Percentiles rank a stretch among this genome's conserved stretches.
Evolutionary conservation across 768 basidiomycete species (phyloP).

Genomic region (Calocybe indica): DNA sequence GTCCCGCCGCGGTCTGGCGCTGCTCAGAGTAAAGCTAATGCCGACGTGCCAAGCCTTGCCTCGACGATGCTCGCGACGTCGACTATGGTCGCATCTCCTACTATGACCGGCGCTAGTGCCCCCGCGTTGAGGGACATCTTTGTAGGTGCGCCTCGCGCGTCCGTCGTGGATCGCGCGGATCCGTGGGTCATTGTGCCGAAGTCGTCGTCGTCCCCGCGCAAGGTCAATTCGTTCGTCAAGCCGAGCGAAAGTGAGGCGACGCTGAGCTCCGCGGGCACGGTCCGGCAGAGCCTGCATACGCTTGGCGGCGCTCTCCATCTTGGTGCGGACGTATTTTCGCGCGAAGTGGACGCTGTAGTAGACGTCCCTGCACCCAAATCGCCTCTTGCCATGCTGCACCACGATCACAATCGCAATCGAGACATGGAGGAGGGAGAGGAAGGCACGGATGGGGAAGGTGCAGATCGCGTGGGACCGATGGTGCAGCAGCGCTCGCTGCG

Average conservation of each 20-base stretch:
- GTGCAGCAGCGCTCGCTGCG: slow-evolving; percentile 56
- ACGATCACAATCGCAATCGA: slow-evolving; percentile 10
- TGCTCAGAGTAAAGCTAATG: neutral
- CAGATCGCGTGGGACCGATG: slow-evolving; percentile 44
- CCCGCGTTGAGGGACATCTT: slow-evolving; percentile 79
- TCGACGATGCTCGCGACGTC: neutral
- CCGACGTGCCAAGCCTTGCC: no score
- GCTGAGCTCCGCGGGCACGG: neutral
- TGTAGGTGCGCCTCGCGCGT: slow-evolving; percentile 70
- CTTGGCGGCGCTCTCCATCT: slow-evolving; percentile 9
- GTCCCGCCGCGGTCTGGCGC: slow-evolving; percentile 10
- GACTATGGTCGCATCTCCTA: neutral
- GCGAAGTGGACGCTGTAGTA: slow-evolving; percentile 75
- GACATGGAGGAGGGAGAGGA: no score
- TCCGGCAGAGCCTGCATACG: slow-evolving; percentile 14
- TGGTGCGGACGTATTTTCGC: slow-evolving; percentile 35
- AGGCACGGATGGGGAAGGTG: slow-evolving; percentile 20
- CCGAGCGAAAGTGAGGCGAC: slow-evolving; percentile 8
- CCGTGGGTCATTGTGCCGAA: slow-evolving; percentile 70
- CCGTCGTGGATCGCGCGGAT: slow-evolving; percentile 31
- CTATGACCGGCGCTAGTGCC: neutral
- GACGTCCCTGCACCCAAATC: slow-evolving; percentile 38
- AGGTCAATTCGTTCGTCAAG: slow-evolving; percentile 21
- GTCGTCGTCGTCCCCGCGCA: slow-evolving; percentile 13
- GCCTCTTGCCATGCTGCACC: no score